phyloP scores from a whole-genome alignment of 2,329 filamentous ascomycete genomes.

The Aspergillus clavatus region DNA sequence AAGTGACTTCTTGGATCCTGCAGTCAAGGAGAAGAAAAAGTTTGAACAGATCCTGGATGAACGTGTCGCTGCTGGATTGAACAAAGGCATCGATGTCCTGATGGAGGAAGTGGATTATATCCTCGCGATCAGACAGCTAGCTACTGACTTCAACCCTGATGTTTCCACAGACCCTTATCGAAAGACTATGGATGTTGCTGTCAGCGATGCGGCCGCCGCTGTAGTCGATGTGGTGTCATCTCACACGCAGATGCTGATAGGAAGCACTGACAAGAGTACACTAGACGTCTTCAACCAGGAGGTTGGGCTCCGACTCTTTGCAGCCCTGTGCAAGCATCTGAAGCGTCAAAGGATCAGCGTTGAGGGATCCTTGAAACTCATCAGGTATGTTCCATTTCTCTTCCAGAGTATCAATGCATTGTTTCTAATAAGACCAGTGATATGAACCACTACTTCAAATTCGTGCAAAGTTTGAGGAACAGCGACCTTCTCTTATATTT shows the following conservation, averaged over 20 bases:
- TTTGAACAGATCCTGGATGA: conserved; percentile 99
- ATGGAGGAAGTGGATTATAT: conserved; percentile 98
- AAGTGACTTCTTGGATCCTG: conserved; percentile 90
- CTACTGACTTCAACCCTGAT: conserved; percentile 83
- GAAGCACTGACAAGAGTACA: conserved; percentile 95
- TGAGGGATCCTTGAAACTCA: conserved; percentile 83
- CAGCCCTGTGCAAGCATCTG: conserved; percentile 90
- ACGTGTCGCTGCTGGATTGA: conserved; percentile 87
- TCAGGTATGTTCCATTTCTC: conserved; percentile 49
- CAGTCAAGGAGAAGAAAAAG: conserved; percentile 91
- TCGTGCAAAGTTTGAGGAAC: conserved; percentile 76
- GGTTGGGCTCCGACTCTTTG: conserved; percentile 87
- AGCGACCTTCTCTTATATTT: conserved; percentile 84
- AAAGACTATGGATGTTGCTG: conserved; percentile 49
- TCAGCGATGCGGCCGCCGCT: conserved; percentile 71
- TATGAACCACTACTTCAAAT: conserved; percentile 89
- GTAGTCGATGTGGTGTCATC: conserved; percentile 81
- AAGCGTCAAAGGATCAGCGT: conserved; percentile 92
- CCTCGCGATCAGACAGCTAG: conserved; percentile 77
- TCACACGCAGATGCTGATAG: conserved; percentile 88
- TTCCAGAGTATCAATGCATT: neutral
- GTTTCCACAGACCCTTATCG: conserved; percentile 31
- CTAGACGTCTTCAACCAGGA: conserved; percentile 98
- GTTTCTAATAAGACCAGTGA: conserved; percentile 53
- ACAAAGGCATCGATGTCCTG: conserved; percentile 95